phyloP scores from a whole-genome alignment of 2,329 filamentous ascomycete species.

The Aspergillus fijiensis region DNA sequence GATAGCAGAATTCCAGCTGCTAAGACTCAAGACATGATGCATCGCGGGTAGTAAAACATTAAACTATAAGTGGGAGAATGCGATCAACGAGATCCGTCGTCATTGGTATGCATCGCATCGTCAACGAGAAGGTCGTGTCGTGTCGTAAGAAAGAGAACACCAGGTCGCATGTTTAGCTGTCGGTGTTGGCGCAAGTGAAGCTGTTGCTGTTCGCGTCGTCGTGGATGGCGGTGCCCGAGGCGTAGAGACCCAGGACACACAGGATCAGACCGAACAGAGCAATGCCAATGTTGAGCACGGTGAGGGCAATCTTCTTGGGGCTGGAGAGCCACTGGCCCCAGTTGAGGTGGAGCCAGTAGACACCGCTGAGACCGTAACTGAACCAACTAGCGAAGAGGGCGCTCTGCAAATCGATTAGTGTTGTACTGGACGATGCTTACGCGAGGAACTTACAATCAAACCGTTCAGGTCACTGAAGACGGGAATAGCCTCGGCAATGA shows the following conservation, averaged over 20 bases:
- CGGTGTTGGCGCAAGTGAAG: constrained; percentile 29
- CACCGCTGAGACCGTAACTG: constrained; percentile 40
- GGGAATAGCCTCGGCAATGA: constrained; percentile 68
- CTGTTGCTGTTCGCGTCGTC: constrained; percentile 22
- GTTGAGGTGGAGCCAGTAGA: constrained; percentile 40
- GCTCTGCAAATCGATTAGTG: constrained; percentile 22
- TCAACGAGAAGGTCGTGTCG: not conserved
- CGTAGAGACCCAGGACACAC: constrained; percentile 29
- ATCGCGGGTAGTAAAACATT: not conserved
- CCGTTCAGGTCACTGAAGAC: constrained; percentile 60
- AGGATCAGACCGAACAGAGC: constrained; percentile 15
- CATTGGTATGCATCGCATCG: not conserved
- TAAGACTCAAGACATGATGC: not conserved
- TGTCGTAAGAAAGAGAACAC: not conserved
- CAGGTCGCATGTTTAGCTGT: not conserved
- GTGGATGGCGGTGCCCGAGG: constrained; percentile 30
- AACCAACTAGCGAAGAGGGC: constrained; percentile 67
- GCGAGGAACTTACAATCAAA: not conserved
- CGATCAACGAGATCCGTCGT: not conserved
- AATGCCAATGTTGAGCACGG: constrained; percentile 20
- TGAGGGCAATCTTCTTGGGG: constrained; percentile 30
- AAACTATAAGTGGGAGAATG: not conserved
- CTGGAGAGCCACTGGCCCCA: constrained; percentile 31
- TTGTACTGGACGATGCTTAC: not conserved
- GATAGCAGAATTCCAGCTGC: not conserved